phyloP scores from a whole-genome alignment of 192 early-diverging fungal species.

The Coemansia sp. region DNA sequence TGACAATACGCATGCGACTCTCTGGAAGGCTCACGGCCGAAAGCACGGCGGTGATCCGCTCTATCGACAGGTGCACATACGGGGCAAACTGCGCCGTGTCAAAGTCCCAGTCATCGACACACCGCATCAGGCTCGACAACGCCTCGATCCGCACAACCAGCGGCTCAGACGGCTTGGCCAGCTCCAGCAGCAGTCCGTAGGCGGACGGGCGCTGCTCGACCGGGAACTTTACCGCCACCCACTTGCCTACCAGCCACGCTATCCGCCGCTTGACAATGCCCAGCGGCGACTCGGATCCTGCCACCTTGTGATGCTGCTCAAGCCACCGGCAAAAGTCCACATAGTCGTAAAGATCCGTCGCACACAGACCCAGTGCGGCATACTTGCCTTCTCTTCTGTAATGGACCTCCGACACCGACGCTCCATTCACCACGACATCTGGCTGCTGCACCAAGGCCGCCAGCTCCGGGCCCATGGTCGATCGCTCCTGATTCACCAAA shows the following conservation, averaged over 20 bases:
- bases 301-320: slow-evolving; percentile 30
- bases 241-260: slow-evolving; percentile 78
- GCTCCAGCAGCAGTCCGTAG: slow-evolving; percentile 66
- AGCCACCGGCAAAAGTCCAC: slow-evolving; percentile 82
- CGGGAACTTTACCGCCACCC: slow-evolving; percentile 73
- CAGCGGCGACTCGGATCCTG: slow-evolving; percentile 36
- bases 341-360: slow-evolving; percentile 71
- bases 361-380: slow-evolving; percentile 70
- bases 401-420: neutral
- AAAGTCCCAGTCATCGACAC: slow-evolving; percentile 89
- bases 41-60: slow-evolving; percentile 55
- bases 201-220: slow-evolving; percentile 56
- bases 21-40: slow-evolving; percentile 68
- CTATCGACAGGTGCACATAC: slow-evolving; percentile 58
- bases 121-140: slow-evolving; percentile 54
- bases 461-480: slow-evolving; percentile 15
- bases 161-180: slow-evolving; percentile 65
- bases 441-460: slow-evolving; percentile 11
- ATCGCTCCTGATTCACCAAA: slow-evolving; percentile 55
- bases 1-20: slow-evolving; percentile 66
- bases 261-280: slow-evolving; percentile 60
- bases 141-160: slow-evolving; percentile 77
- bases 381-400: slow-evolving; percentile 52
- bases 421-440: neutral
- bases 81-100: slow-evolving; percentile 60